phyloP scores from a whole-genome alignment of 257 asterid species.

The Parsonsia alboflavescens region DNA sequence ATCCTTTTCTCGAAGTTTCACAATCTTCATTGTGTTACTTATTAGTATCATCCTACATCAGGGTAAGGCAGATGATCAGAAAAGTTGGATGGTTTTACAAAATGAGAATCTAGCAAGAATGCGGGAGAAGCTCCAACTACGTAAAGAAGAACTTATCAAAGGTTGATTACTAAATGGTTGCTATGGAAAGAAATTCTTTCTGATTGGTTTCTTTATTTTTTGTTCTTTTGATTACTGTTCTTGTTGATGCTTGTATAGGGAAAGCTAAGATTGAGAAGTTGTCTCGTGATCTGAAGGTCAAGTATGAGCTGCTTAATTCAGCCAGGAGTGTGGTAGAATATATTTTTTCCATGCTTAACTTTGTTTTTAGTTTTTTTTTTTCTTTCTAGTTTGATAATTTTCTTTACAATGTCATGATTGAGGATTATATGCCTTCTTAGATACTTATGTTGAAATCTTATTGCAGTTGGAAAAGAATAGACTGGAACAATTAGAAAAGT shows the following conservation, averaged over 20 bases:
- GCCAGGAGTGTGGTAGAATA: conserved; percentile 58
- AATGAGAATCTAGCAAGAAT: conserved; percentile 70
- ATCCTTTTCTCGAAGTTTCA: background rate
- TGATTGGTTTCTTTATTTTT: conserved; percentile 8
- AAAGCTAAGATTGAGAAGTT: conserved; percentile 62
- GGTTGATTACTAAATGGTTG: conserved; percentile 37
- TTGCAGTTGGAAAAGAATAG: conserved; percentile 76
- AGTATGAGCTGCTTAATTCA: conserved; percentile 63
- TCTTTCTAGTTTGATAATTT: background rate
- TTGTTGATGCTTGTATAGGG: conserved; percentile 48
- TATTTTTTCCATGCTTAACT: conserved; percentile 4
- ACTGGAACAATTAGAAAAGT: conserved; percentile 74
- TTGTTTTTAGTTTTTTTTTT: background rate
- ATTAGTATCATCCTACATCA: conserved; percentile 22
- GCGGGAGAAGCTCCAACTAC: conserved; percentile 66
- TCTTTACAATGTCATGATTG: background rate
- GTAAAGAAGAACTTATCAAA: conserved; percentile 60
- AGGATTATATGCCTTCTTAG: background rate
- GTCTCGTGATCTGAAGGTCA: conserved; percentile 62
- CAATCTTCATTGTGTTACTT: background rate
- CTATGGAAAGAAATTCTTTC: background rate
- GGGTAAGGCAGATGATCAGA: conserved; percentile 99
- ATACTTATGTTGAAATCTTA: conserved; percentile 27
- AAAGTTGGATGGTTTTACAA: conserved; percentile 74
- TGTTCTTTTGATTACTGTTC: conserved; percentile 19